These are phyloP conservation scores for Saprolegnia diclina DNA, from an alignment of 352 stramenopile species.

Conservation along the genomic window DNA sequence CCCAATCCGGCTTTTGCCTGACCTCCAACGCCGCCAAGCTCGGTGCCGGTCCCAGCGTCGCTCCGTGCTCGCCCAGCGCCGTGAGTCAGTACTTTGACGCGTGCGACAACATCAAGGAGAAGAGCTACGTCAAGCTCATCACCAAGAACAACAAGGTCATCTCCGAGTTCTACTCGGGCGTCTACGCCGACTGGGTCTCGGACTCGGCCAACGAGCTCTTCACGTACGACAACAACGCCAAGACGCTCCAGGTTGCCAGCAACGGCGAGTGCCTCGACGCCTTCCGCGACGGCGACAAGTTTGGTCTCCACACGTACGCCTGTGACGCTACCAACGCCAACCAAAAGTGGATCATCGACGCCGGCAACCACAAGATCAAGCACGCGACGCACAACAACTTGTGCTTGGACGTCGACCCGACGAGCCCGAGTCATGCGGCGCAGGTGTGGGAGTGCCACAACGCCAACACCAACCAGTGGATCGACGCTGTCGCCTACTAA, in stretches of 20 bases:
- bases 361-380: conserved; percentile 36
- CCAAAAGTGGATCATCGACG: conserved; percentile 61
- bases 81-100: conserved; percentile 1
- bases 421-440: background rate
- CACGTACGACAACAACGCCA: conserved; percentile 4
- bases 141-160: conserved; percentile 6
- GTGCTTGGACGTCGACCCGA: conserved; percentile 50
- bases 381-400: conserved; percentile 43
- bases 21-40: background rate
- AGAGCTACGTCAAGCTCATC: conserved; percentile 18
- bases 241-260: conserved; percentile 21
- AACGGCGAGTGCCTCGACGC: conserved; percentile 31
- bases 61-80: background rate
- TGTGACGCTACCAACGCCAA: conserved; percentile 54
- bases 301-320: conserved; percentile 43
- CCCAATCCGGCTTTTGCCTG: background rate
- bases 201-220: conserved; percentile 19
- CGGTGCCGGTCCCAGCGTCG: background rate
- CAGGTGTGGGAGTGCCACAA: conserved; percentile 22
- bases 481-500: conserved; percentile 7
- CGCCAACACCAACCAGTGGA: conserved; percentile 11
- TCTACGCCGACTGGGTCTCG: conserved; percentile 12
- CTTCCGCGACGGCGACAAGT: conserved; percentile 13
- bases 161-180: conserved; percentile 9
- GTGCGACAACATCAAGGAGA: background rate